Conservation (phyloP, 106 monocot species). For the Allium cepa region DNA sequence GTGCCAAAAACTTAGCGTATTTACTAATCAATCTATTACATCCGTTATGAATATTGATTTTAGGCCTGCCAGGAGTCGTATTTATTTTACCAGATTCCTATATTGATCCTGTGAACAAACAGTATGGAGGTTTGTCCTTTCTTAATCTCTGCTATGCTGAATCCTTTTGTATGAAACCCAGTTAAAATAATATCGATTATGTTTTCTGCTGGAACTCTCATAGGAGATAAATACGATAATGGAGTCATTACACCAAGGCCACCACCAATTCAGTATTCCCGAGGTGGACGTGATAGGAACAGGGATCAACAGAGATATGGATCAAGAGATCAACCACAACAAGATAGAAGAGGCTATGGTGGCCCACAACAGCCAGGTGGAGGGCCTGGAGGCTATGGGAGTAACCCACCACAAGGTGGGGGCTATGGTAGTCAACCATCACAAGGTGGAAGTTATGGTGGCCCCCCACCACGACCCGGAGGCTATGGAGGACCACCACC, state of each 20-base stretch:
- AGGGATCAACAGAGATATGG: conserved; percentile 57
- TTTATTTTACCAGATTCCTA: conserved; percentile 96
- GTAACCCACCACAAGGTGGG: no score
- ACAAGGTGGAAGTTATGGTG: no score
- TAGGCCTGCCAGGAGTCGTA: conserved; percentile 95
- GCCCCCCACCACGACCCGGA: no score
- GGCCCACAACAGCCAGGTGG: no score
- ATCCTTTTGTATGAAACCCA: background rate
- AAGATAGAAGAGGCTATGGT: conserved; percentile 24
- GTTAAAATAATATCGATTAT: background rate
- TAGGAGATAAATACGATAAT: conserved; percentile 96
- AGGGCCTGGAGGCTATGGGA: no score
- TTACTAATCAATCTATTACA: conserved; percentile 1
- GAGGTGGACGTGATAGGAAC: conserved; percentile 55
- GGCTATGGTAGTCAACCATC: no score
- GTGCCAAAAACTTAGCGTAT: background rate
- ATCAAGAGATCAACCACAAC: conserved; percentile 10
- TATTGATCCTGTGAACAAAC: conserved; percentile 92
- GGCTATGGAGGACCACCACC: no score
- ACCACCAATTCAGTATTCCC: conserved; percentile 75
- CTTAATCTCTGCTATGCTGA: background rate
- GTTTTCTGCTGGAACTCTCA: background rate
- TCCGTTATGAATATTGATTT: background rate
- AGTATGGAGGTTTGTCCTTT: conserved; percentile 77
- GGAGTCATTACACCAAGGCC: conserved; percentile 92